Evolutionary conservation across 192 early-diverging fungal species (phyloP), one percentile per base, ranked within the genome.

Genomic region (Backusella tarrabulga): DNA sequence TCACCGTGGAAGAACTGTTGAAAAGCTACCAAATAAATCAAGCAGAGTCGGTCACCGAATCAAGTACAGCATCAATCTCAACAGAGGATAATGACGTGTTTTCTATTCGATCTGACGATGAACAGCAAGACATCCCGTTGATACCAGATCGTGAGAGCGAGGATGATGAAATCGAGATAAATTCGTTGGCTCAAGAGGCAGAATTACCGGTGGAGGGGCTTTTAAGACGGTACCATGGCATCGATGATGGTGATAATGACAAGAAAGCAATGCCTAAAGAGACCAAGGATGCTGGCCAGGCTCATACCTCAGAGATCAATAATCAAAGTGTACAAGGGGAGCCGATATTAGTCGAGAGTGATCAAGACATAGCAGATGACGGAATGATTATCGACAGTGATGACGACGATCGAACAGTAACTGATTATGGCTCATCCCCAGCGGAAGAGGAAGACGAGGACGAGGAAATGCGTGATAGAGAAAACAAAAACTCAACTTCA

Each of bases 1-100:
- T 91, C n/a, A 83, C 89, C 0, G 85, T 91, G 35, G 88, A 89
- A 32, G 84, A 87, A 35, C 77, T 93, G 19, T 78, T 93, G 32
- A 81, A 81, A 23, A 83, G 85, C 36, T 91, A 91, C 68, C 78
- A 77, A 17, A 86, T 86, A 54, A 69, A 42, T 34, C 67, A 68
- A 3, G 79, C 79, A 23, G 72, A 76, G 8, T 77, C 80, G 11
- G 71, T 41, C 15, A 70, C 74, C n/a, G 77, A 76, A 7, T 83
- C 76, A 41, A 68, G 15, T 23, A 36, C n/a, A 38, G 9, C 34
- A 6, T 26, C 44, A 26, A 23, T 15, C 8, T 42, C n/a, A 7
- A 72, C n/a, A n/a, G 66, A 67, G 19, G 56, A 36, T 17, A 36
- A 74, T 23, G 36, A 14, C 17, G 56, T 36, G 26, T 74, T 66